Evolutionary conservation across 78 protist species (phyloP), one percentile per base, ranked within the genome.

Genomic region (Bodo saltans): DNA sequence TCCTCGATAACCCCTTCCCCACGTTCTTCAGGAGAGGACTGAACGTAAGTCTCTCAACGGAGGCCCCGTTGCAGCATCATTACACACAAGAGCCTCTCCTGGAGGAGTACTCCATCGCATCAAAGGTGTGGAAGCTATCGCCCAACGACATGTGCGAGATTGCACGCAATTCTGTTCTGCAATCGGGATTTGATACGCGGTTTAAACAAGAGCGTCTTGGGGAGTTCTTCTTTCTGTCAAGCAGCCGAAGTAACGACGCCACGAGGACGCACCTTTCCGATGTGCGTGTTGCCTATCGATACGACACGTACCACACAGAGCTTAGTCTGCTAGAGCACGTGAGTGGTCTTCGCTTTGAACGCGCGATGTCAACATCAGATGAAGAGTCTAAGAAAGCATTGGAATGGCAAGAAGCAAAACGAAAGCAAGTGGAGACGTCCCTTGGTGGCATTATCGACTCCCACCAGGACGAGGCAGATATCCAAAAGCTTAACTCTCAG

Each of bases 41-140:
- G 30, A 94, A 95, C 83, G 96, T 97, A n/a, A 74, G 93, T 1
- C 88, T 98, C 41, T 88, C 95, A 3, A 95, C 99, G 0, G 99
- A 97, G 74, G 98, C 96, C 87, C 98, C 99, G 60, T 89, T 96
- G 41, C 92, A 88, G 72, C 94, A 96, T 90, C 99, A 98, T 87
- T 71, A 90, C 73, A 94, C 99, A 0, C 90, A 88, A 53, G 98
- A 96, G 85, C 99, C 99, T 11, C 90, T 98, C n/a, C 87, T 97
- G 71, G 99, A 97, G 83, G 99, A 97, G 91, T 97, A 94, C 86
- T 67, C 88, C 74, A 87, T 95, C 60, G 95, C 97, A 2, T 83
- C 93, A 27, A 94, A 95, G 84, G 68, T 92, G 75, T 95, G 91
- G 96, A 85, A 92, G 71, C 76, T 97, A 23, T 70, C 91, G 26